Conservation (phyloP, 345 rosid species). For the Ceriops zippeliana region DNA sequence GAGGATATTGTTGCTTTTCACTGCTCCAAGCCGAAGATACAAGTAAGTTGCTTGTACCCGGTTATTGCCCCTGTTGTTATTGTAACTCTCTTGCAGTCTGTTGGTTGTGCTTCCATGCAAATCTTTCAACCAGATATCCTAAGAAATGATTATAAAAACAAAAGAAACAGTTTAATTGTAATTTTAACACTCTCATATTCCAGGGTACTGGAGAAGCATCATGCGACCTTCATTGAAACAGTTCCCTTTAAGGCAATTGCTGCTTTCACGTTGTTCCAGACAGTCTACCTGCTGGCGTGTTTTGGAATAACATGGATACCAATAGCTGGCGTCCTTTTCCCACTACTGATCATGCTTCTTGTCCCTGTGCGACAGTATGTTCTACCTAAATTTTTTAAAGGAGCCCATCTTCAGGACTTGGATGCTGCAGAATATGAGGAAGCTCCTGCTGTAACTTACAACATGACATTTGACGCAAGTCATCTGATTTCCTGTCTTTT, state of each 20-base stretch:
- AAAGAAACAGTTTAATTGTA: background rate
- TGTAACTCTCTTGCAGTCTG: slow-evolving; percentile 2
- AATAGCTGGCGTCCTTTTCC: slow-evolving; percentile 84
- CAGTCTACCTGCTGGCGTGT: slow-evolving; percentile 65
- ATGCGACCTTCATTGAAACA: slow-evolving; percentile 76
- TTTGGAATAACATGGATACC: slow-evolving; percentile 97
- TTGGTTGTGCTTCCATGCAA: background rate
- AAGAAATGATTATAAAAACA: background rate
- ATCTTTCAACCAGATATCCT: background rate
- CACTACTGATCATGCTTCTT: slow-evolving; percentile 81
- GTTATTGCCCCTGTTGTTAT: background rate
- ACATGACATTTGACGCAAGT: slow-evolving; percentile 56
- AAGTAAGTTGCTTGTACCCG: slow-evolving; percentile 45
- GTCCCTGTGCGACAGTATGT: slow-evolving; percentile 85
- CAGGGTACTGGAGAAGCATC: slow-evolving; percentile 78
- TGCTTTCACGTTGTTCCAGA: slow-evolving; percentile 72
- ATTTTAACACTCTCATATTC: slow-evolving; percentile 8
- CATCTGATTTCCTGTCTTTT: slow-evolving; percentile 9
- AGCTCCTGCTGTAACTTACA: slow-evolving; percentile 69
- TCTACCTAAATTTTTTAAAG: slow-evolving; percentile 82
- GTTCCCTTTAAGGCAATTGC: slow-evolving; percentile 84
- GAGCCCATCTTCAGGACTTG: slow-evolving; percentile 81
- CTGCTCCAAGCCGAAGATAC: slow-evolving; percentile 89
- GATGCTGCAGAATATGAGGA: slow-evolving; percentile 96
- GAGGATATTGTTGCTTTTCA: slow-evolving; percentile 84